Percentiles rank a stretch among this genome's conserved stretches.
Conservation (phyloP, 108 stramenopile species). For the Thalassiosira profunda region DNA sequence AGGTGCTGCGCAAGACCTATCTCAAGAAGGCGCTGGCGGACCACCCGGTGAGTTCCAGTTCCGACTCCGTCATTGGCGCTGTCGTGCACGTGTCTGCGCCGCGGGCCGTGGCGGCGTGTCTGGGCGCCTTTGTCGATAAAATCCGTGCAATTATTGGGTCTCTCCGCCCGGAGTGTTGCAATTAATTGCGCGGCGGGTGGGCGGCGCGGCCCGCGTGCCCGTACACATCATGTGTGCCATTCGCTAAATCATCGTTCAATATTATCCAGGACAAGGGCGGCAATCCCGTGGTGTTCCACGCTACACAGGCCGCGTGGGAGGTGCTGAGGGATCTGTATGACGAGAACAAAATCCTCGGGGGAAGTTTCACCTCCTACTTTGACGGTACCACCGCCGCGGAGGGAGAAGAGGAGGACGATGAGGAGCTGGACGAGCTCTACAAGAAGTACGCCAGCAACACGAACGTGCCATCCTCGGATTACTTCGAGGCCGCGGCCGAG, state of each 20-base stretch:
- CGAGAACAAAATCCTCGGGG: conserved; percentile 12
- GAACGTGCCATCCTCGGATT: conserved; percentile 43
- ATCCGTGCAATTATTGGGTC: too few species aligned
- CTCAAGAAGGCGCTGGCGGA: conserved; percentile 22
- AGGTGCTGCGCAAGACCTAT: conserved; percentile 39
- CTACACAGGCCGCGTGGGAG: conserved; percentile 48
- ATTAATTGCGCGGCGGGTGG: too few species aligned
- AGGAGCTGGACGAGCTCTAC: conserved; percentile 24
- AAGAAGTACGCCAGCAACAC: conserved; percentile 16
- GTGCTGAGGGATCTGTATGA: conserved; percentile 41
- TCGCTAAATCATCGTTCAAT: neutral
- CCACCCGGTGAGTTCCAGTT: conserved; percentile 26
- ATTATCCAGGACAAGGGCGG: conserved; percentile 69
- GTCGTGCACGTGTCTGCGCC: too few species aligned
- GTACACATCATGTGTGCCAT: too few species aligned
- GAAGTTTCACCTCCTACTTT: conserved; percentile 32
- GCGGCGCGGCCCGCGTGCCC: too few species aligned
- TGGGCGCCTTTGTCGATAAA: too few species aligned
- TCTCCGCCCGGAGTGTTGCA: too few species aligned
- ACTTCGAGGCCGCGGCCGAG: conserved; percentile 36
- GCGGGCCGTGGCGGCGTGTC: too few species aligned
- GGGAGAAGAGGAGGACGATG: neutral
- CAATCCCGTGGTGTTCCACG: conserved; percentile 46
- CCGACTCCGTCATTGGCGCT: neutral
- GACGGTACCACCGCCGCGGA: neutral